These are phyloP conservation scores for Sarcocystis neurona DNA, from an alignment of 169 alveolate genomes.

Conservation along the genomic window DNA sequence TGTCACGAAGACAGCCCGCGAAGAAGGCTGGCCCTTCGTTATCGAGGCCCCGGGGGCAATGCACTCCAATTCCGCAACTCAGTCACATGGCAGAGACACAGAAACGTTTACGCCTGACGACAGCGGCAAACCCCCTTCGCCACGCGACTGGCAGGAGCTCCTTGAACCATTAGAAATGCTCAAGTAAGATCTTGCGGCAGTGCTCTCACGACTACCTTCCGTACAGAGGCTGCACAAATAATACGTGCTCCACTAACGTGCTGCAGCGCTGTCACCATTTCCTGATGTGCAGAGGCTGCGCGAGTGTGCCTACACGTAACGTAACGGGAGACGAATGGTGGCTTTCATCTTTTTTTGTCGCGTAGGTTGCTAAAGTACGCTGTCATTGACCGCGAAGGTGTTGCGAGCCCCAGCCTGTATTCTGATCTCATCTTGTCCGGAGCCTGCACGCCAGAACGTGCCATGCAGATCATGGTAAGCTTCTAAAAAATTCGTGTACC, in stretches of 20 bases:
- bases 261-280: no score
- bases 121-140: background rate
- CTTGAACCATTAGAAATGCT: background rate
- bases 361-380: background rate
- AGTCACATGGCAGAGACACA: background rate
- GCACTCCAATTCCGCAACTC: background rate
- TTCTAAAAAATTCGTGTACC: no score
- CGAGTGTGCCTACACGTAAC: no score
- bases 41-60: slow-evolving; percentile 18
- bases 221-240: no score
- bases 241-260: no score
- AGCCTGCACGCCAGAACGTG: slow-evolving; percentile 3
- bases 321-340: background rate
- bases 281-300: no score
- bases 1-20: background rate
- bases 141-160: slow-evolving; percentile 18
- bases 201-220: no score
- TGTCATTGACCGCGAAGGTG: slow-evolving; percentile 12
- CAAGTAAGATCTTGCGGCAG: no score
- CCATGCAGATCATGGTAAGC: slow-evolving; percentile 24
- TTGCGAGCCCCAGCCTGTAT: slow-evolving; percentile 1
- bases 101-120: background rate
- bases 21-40: background rate
- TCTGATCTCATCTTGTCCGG: slow-evolving; percentile 6
- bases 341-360: background rate